These are phyloP conservation scores for Elaeagnus macrophylla DNA, from an alignment of 306 rosid genomes.

Conservation along the genomic window DNA sequence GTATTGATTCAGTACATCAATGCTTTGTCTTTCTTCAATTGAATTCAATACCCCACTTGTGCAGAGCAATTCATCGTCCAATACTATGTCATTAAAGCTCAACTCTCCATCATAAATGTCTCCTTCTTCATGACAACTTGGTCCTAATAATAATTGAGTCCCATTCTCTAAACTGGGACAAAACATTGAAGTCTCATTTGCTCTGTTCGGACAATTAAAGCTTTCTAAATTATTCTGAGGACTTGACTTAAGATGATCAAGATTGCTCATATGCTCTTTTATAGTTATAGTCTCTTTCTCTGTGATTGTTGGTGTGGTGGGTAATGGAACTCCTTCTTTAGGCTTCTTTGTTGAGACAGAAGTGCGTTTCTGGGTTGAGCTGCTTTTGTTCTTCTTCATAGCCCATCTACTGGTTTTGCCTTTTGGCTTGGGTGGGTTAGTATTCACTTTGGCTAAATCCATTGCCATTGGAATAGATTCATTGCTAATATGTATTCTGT, in stretches of 20 bases:
- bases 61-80: constrained; percentile 12
- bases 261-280: too few species aligned
- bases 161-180: neutral
- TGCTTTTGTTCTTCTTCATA: too few species aligned
- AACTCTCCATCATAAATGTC: constrained; percentile 23
- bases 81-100: constrained; percentile 23
- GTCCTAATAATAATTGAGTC: neutral
- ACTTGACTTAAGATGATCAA: too few species aligned
- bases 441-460: constrained; percentile 9
- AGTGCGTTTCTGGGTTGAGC: neutral
- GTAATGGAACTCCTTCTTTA: too few species aligned
- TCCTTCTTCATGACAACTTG: neutral
- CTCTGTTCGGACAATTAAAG: too few species aligned
- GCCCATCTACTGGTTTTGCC: neutral
- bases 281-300: too few species aligned
- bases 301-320: too few species aligned
- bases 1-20: neutral
- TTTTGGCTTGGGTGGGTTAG: constrained; percentile 24
- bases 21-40: constrained; percentile 31
- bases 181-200: too few species aligned
- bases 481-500: constrained; percentile 18
- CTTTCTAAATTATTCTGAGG: too few species aligned
- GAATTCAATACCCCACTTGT: constrained; percentile 22
- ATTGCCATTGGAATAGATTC: constrained; percentile 1
- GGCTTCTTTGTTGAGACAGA: too few species aligned